Evolutionary conservation across 345 rosid species (phyloP).

Genomic region (Hirschfeldia incana): DNA sequence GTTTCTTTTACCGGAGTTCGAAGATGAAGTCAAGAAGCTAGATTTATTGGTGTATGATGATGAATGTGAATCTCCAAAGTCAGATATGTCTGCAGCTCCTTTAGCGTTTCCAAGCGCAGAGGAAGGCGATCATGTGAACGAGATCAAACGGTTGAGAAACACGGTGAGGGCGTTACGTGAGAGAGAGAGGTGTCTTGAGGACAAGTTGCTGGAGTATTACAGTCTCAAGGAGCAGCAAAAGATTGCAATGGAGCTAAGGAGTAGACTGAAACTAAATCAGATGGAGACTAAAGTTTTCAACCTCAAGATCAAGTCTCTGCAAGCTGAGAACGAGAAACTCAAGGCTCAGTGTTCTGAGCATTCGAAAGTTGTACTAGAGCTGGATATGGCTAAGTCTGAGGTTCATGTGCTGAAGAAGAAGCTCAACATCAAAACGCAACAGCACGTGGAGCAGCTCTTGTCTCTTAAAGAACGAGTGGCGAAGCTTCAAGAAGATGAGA

Average conservation of each 20-base stretch:
- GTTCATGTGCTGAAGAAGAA: conserved; percentile 66
- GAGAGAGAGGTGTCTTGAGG: conserved; percentile 76
- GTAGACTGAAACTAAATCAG: conserved; percentile 67
- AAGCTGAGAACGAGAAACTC: conserved; percentile 63
- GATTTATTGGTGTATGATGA: conserved; percentile 32
- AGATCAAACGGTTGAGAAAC: conserved; percentile 58
- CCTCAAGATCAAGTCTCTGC: conserved; percentile 46
- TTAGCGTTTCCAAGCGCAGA: conserved; percentile 44
- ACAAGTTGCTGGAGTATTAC: conserved; percentile 71
- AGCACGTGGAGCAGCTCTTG: conserved; percentile 66
- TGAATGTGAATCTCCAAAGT: conserved; percentile 41
- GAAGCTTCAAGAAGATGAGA: conserved; percentile 64
- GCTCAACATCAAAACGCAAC: conserved; percentile 67
- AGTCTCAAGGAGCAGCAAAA: conserved; percentile 85
- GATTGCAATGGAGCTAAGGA: conserved; percentile 71
- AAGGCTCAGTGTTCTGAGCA: conserved; percentile 59
- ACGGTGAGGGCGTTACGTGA: conserved; percentile 61
- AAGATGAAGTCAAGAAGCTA: conserved; percentile 50
- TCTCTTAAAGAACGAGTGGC: conserved; percentile 62
- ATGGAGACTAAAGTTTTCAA: conserved; percentile 71
- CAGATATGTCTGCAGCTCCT: conserved; percentile 44
- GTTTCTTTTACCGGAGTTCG: conserved; percentile 58
- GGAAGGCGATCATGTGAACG: conserved; percentile 56
- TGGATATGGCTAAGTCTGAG: conserved; percentile 57
- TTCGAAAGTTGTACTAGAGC: conserved; percentile 52